A percentile compares a stretch with the other conserved stretches of the same genome.
These are phyloP conservation scores for Bonnemaisonia californica DNA, from an alignment of 31 red algal genomes.

Conservation along the genomic window DNA sequence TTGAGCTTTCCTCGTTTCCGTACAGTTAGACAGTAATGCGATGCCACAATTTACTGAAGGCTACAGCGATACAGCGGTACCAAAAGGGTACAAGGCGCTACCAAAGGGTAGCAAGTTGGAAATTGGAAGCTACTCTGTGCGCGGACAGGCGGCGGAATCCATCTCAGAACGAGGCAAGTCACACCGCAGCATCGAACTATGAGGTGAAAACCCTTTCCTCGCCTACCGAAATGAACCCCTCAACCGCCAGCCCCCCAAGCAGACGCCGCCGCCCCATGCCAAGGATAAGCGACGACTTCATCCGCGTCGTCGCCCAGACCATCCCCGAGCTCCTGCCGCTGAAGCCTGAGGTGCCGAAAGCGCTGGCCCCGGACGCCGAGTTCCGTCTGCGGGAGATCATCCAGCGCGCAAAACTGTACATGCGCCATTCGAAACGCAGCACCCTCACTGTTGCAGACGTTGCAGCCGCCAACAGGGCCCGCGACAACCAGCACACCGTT, in stretches of 20 bases:
- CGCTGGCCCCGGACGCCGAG: conserved; percentile 52
- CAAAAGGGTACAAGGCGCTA: too few relatives aligned
- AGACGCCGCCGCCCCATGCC: not conserved
- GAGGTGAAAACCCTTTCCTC: too few relatives aligned
- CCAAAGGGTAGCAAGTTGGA: too few relatives aligned
- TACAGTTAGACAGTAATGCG: too few relatives aligned
- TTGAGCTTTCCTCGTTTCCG: too few relatives aligned
- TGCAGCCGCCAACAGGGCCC: conserved; percentile 15
- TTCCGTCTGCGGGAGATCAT: conserved; percentile 49
- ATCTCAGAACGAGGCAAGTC: too few relatives aligned
- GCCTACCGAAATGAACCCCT: not conserved
- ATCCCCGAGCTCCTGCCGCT: conserved; percentile 22
- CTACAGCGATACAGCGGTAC: too few relatives aligned
- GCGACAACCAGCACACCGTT: not conserved
- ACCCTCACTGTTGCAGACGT: conserved; percentile 32
- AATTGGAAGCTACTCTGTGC: too few relatives aligned
- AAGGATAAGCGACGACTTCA: conserved; percentile 37
- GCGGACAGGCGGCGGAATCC: too few relatives aligned
- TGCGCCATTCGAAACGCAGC: conserved; percentile 44
- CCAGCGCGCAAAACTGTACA: conserved; percentile 44
- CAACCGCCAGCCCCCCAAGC: not conserved
- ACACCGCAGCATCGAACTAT: too few relatives aligned
- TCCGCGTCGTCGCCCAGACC: conserved; percentile 47
- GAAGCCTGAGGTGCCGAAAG: conserved; percentile 14
- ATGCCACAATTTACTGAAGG: too few relatives aligned